Percentiles rank a stretch among this genome's conserved stretches.
These are phyloP conservation scores for Chalciporus pseudorubinellus DNA, from an alignment of 768 basidiomycete species.

Conservation along the genomic window DNA sequence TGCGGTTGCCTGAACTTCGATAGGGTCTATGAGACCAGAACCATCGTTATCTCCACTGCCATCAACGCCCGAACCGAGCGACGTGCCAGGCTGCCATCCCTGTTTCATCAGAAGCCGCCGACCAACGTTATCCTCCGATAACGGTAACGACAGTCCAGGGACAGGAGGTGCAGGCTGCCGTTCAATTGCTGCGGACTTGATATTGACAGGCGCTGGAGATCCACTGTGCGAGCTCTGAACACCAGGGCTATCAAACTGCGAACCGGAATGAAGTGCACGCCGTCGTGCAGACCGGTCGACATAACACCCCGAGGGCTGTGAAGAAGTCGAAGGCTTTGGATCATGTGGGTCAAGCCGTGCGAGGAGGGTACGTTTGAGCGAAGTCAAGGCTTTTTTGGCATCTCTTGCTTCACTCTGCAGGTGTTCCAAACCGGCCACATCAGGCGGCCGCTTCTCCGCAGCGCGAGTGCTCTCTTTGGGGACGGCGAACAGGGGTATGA, in stretches of 20 bases:
- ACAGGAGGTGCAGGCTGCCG: neutral
- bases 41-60: slow-evolving; percentile 6
- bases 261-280: slow-evolving; percentile 54
- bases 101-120: slow-evolving; percentile 67
- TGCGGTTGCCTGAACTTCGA: slow-evolving; percentile 44
- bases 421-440: slow-evolving; percentile 8
- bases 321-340: slow-evolving; percentile 10
- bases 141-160: slow-evolving; percentile 39
- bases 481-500: slow-evolving; percentile 54
- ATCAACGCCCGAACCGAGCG: slow-evolving; percentile 27
- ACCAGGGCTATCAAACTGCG: slow-evolving; percentile 54
- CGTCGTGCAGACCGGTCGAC: slow-evolving; percentile 72
- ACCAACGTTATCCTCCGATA: slow-evolving; percentile 62
- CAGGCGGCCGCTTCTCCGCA: slow-evolving; percentile 23
- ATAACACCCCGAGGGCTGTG: slow-evolving; percentile 36
- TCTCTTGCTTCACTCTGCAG: slow-evolving; percentile 36
- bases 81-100: slow-evolving; percentile 70
- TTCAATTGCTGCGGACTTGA: slow-evolving; percentile 12
- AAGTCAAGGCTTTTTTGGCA: slow-evolving; percentile 62
- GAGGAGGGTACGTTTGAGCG: slow-evolving; percentile 63
- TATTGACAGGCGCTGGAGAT: slow-evolving; percentile 15
- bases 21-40: slow-evolving; percentile 51
- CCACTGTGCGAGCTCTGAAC: slow-evolving; percentile 29
- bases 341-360: slow-evolving; percentile 41
- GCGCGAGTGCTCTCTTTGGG: slow-evolving; percentile 12